phyloP scores from a whole-genome alignment of 352 stramenopile genomes.

The Proteromonas lacertae region DNA sequence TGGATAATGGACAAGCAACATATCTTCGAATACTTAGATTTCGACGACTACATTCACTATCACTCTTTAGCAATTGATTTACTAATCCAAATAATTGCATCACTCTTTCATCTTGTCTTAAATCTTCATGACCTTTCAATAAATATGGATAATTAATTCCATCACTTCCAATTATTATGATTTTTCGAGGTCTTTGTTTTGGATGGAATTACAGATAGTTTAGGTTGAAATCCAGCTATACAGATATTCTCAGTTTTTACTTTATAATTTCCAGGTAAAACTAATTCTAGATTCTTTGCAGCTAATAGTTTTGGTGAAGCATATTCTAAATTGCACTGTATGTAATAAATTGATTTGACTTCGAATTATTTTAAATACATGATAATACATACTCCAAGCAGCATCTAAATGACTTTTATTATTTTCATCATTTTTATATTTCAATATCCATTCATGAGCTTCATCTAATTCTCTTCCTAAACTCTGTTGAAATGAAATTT shows the following conservation, averaged over 20 bases:
- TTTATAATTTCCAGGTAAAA: constrained; percentile 67
- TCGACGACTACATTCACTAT: constrained; percentile 69
- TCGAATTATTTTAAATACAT: constrained; percentile 65
- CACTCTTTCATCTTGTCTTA: constrained; percentile 93
- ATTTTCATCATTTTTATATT: too few relatives aligned
- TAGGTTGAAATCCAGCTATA: too few relatives aligned
- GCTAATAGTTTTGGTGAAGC: constrained; percentile 62
- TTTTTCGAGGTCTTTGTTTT: constrained; percentile 87
- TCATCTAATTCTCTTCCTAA: neutral
- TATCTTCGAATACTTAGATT: constrained; percentile 88
- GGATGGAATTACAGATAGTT: too few relatives aligned
- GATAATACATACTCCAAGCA: constrained; percentile 94
- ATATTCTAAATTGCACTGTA: constrained; percentile 68
- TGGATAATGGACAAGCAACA: constrained; percentile 72
- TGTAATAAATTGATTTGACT: constrained; percentile 41
- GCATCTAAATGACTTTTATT: too few relatives aligned
- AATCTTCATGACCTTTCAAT: constrained; percentile 94
- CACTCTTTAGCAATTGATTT: constrained; percentile 83
- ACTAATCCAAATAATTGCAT: constrained; percentile 97
- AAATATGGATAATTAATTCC: constrained; percentile 92
- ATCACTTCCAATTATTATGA: constrained; percentile 78
- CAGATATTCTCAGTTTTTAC: too few relatives aligned
- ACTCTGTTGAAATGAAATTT: neutral
- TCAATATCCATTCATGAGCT: neutral
- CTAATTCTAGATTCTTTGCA: constrained; percentile 59